A percentile compares a stretch with the other conserved stretches of the same genome.
Evolutionary conservation across 164 flowering plant genomes (phyloP).

Genomic region (Protea cynaroides): DNA sequence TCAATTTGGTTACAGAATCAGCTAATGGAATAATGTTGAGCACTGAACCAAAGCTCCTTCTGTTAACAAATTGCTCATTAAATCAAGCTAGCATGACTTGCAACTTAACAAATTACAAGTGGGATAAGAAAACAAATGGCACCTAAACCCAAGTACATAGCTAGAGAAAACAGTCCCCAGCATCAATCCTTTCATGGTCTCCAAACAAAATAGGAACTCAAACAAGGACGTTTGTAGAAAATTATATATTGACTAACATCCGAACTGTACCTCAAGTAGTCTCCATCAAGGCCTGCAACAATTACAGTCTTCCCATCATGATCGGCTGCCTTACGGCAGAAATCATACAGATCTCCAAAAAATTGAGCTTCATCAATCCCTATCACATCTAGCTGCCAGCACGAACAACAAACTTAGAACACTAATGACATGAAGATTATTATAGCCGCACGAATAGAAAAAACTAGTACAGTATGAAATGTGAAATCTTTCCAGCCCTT

Average conservation of each 20-base stretch:
- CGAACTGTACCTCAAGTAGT: constrained; percentile 61
- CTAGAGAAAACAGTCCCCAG: neutral
- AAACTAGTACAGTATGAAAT: neutral
- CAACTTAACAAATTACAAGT: neutral
- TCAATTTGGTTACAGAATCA: constrained; percentile 77
- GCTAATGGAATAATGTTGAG: constrained; percentile 84
- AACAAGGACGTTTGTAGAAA: too few species aligned
- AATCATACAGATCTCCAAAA: constrained; percentile 85
- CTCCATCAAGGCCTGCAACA: constrained; percentile 94
- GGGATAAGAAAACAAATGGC: neutral
- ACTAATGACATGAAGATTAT: neutral
- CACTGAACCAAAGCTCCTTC: constrained; percentile 89
- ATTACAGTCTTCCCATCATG: constrained; percentile 83
- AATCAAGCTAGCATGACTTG: neutral
- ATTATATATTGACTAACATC: neutral
- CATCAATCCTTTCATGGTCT: neutral
- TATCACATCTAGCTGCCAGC: constrained; percentile 75
- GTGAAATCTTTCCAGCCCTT: neutral
- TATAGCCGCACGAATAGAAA: neutral
- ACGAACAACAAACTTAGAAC: neutral
- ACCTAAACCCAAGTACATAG: neutral
- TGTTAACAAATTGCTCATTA: constrained; percentile 20
- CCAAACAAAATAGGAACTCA: neutral
- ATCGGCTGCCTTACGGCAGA: constrained; percentile 83
- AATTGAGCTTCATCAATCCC: constrained; percentile 97